Evolutionary conservation across 2,329 filamentous ascomycete genomes (phyloP), one percentile per base, ranked within the genome.

Genomic region (Boeremia exigua): DNA sequence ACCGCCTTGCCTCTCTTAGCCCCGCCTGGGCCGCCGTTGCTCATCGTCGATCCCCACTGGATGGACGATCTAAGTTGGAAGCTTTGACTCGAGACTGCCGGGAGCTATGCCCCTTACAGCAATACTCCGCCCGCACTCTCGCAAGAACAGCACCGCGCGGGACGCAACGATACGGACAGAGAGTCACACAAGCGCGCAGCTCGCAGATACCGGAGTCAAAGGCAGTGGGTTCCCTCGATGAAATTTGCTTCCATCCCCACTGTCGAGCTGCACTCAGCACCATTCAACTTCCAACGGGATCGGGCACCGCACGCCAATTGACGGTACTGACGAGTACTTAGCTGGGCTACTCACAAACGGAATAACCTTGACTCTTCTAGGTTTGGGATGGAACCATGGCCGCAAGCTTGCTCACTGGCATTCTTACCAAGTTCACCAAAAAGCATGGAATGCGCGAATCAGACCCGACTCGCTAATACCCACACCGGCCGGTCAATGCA

Each of bases 1-100:
- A 27, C 30, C 25, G 42, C 46, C 17, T 68, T 63, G 70, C 67
- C 68, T 66, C 67, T 65, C 58, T 48, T 53, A 8, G 28, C 49
- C 54, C 39, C 15, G 51, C 57, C 42, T 44, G 54, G 47, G 33
- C 54, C 49, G 46, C 48, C 43, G 42, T 48, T 53, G 53, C 50
- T 51, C 48, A 40, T 17, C 48, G 66, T 61, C 69, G 68, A 72
- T 71, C 60, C 45, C 53, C 54, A 40, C 47, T 54, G 59, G 60
- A 67, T 62, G 54, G 60, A 50, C 68, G 68, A 72, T 73, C 62
- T 40, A 50, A 39, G 59, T 48, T 48, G 19, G 17, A 34, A 34
- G 54, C 54, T 57, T 37, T 42, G 52, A 40, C 56, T 49, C 58
- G 59, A 49, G 43, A 11, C 38, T 30, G 15, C 39, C 55, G 50